Evolutionary conservation across 176 grass and related monocot genomes (phyloP).

Genomic region (Avena eriantha): DNA sequence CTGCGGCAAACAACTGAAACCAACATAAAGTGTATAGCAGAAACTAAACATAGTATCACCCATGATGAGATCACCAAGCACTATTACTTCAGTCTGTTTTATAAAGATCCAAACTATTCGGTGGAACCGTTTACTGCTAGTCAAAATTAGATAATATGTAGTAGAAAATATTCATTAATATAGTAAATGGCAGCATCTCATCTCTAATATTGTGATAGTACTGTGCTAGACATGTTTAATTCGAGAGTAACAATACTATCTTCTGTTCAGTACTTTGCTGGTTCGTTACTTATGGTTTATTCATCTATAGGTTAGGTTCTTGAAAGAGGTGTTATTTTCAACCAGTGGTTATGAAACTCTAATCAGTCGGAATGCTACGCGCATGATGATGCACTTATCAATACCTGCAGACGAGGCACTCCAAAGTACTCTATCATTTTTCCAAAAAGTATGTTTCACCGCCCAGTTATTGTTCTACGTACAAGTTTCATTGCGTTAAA

Average conservation of each 20-base stretch:
- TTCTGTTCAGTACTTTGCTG: too few species aligned
- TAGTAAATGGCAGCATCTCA: not conserved
- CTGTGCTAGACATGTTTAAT: too few species aligned
- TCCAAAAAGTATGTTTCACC: constrained; percentile 70
- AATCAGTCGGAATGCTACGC: constrained; percentile 74
- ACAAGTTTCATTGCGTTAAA: not conserved
- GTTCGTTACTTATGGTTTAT: constrained; percentile 36
- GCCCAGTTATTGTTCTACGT: constrained; percentile 3
- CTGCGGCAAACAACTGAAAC: not conserved
- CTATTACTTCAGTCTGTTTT: not conserved
- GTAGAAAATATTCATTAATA: constrained; percentile 6
- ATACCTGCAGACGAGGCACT: constrained; percentile 77
- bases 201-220: not conserved
- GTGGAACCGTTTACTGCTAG: not conserved
- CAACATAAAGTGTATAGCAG: not conserved
- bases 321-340: constrained; percentile 77
- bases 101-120: not conserved
- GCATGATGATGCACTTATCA: constrained; percentile 84
- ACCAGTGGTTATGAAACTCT: constrained; percentile 52
- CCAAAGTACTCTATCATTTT: constrained; percentile 84
- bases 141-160: not conserved
- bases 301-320: constrained; percentile 67
- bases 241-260: too few species aligned
- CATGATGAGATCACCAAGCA: not conserved
- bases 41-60: not conserved